A percentile compares a stretch with the other conserved stretches of the same genome.
phyloP scores from a whole-genome alignment of 192 early-diverging fungal genomes.

The Diversispora epigaea region DNA sequence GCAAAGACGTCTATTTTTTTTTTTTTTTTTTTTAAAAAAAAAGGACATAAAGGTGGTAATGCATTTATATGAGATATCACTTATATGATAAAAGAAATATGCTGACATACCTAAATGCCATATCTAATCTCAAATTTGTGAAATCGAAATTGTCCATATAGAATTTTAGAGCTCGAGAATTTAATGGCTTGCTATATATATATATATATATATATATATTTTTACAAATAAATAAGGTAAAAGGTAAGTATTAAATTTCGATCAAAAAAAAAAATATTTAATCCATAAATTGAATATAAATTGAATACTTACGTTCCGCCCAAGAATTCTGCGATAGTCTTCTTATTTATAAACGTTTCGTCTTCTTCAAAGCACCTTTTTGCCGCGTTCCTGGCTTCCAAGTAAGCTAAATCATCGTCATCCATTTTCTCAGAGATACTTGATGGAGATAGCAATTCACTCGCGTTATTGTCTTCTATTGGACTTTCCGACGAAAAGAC shows the following conservation, averaged over 20 bases:
- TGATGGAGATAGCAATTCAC: not conserved
- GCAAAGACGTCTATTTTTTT: conserved; percentile 69
- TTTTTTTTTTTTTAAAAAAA: no score
- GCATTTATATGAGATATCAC: not conserved
- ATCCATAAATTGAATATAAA: not conserved
- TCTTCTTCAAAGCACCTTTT: conserved; percentile 47
- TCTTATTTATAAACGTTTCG: conserved; percentile 43
- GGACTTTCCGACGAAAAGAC: not conserved
- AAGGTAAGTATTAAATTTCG: not conserved
- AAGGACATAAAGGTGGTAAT: not conserved
- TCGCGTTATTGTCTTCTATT: not conserved
- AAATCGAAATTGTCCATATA: conserved; percentile 88
- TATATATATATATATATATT: no score
- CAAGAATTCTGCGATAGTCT: conserved; percentile 50
- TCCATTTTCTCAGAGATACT: conserved; percentile 8
- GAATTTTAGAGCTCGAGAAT: conserved; percentile 53
- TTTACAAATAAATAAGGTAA: not conserved
- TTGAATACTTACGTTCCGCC: conserved; percentile 40
- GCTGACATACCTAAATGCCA: conserved; percentile 62
- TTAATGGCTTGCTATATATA: conserved; percentile 50
- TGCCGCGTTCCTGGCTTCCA: conserved; percentile 22
- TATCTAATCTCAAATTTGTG: conserved; percentile 64
- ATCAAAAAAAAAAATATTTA: conserved; percentile 6
- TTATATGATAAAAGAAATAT: not conserved
- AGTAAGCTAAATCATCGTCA: not conserved